Evolutionary conservation across 257 asterid genomes (phyloP).

Genomic region (Gynochthodes officinalis): DNA sequence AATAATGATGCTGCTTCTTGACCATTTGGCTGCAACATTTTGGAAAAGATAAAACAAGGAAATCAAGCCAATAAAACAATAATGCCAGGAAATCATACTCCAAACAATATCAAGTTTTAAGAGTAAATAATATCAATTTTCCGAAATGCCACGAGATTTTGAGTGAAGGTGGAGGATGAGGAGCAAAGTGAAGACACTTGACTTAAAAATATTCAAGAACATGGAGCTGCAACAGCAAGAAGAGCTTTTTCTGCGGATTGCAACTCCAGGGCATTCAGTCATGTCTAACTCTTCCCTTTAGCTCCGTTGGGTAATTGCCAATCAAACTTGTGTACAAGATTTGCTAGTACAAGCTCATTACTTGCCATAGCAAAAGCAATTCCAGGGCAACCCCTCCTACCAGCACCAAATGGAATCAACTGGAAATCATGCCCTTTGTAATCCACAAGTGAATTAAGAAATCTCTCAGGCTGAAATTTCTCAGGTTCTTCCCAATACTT

Average conservation of each 20-base stretch:
- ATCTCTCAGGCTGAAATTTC: conserved; percentile 23
- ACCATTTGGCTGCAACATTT: no score
- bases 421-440: conserved; percentile 36
- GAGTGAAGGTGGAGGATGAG: not conserved
- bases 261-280: conserved; percentile 33
- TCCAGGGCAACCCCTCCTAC: conserved; percentile 43
- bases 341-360: conserved; percentile 36
- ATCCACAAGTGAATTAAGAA: conserved; percentile 22
- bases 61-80: no score
- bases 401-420: conserved; percentile 49
- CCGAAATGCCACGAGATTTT: no score
- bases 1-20: no score
- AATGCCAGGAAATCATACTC: no score
- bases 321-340: conserved; percentile 33
- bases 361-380: conserved; percentile 22
- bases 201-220: no score
- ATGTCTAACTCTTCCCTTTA: conserved; percentile 34
- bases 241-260: conserved; percentile 32
- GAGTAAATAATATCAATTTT: no score
- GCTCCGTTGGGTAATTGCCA: conserved; percentile 34
- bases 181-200: no score
- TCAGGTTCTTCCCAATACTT: conserved; percentile 22
- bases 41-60: no score
- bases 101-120: no score
- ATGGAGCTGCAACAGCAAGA: conserved; percentile 27